Base-by-base conservation (phyloP, 495 filamentous ascomycete genomes). In the Penicillium desertorum region DNA sequence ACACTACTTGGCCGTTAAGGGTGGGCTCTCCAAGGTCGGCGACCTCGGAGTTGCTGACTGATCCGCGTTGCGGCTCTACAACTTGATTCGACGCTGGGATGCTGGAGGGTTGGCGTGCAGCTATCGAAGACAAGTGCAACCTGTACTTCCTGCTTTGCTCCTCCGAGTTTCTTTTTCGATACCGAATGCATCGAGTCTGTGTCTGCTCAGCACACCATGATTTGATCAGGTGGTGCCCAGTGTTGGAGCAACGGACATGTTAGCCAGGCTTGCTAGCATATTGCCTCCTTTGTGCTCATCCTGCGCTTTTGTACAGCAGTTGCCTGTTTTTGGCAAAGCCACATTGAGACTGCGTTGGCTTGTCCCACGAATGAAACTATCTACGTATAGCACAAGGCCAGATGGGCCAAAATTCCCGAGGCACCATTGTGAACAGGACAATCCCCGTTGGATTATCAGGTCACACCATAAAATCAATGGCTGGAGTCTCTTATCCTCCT, bases 381-480 rank as follows among this genome's bases (percentile, higher is more conserved):
- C 66, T 69, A 69, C 64, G 59, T 62, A 62, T 54, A 67, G 62
- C 60, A 64, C 55, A 64, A 65, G 55, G 48, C 55, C 32, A 58
- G 48, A 51, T 60, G 49, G 53, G 53, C 56, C 46, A 53, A 30
- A 20, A 25, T 39, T 43, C 36, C 32, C 12, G 25, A 25, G 23
- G 36, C 45, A 49, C 23, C 45, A 39, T 49, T 29, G 45, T 43
- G 36, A 55, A 44, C 22, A 39, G 19, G 45, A 9, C n/a, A 19
- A 45, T 7, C 41, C 46, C 56, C 23, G 30, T 19, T 11, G 53
- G 48, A 45, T 22, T 10, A 47, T 45, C 57, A 41, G 42, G 27
- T 41, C 44, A 52, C 19, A 39, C 22, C 56, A 52, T 44, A 36
- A 51, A 45, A 45, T 36, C 37, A 44, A 42, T 51, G 29, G 46